A percentile compares a stretch with the other conserved stretches of the same genome.
Evolutionary conservation across 2,329 filamentous ascomycete genomes (phyloP).

Genomic region (Beauveria asiatica): DNA sequence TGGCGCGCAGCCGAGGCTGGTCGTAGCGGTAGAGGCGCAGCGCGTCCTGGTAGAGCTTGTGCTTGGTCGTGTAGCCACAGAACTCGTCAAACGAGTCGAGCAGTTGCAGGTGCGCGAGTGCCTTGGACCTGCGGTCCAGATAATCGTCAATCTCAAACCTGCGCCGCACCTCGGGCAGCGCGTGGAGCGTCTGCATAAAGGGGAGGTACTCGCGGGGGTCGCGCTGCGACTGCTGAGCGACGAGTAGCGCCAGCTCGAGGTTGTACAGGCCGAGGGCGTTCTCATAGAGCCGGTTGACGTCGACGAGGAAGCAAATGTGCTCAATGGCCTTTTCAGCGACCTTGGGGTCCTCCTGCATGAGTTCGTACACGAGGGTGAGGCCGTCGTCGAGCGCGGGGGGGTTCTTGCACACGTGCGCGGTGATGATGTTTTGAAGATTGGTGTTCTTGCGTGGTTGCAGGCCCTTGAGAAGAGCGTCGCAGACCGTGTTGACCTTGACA

Average conservation of each 20-base stretch:
- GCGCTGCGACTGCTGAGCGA: slow-evolving; percentile 92
- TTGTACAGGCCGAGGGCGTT: slow-evolving; percentile 86
- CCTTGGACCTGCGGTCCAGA: slow-evolving; percentile 67
- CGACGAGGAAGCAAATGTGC: slow-evolving; percentile 94
- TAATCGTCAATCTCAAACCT: slow-evolving; percentile 85
- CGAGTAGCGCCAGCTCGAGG: slow-evolving; percentile 77
- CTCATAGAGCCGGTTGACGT: slow-evolving; percentile 87
- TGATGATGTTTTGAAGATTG: slow-evolving; percentile 85
- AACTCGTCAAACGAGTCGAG: slow-evolving; percentile 71
- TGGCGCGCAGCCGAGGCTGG: slow-evolving; percentile 49
- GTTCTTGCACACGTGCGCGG: slow-evolving; percentile 85
- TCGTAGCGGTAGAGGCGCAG: slow-evolving; percentile 82
- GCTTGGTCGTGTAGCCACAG: slow-evolving; percentile 66
- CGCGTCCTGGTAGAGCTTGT: slow-evolving; percentile 69
- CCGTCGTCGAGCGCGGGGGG: slow-evolving; percentile 87
- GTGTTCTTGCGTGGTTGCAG: slow-evolving; percentile 53
- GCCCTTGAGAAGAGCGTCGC: slow-evolving; percentile 68
- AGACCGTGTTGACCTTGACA: slow-evolving; percentile 77
- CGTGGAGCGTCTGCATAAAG: slow-evolving; percentile 81
- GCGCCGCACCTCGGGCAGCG: slow-evolving; percentile 60
- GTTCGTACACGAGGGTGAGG: slow-evolving; percentile 64
- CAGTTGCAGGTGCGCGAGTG: slow-evolving; percentile 65
- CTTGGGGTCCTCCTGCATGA: slow-evolving; percentile 59
- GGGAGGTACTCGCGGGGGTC: slow-evolving; percentile 93
- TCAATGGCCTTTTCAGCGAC: slow-evolving; percentile 84